These are phyloP conservation scores for Ustilago lituana DNA, from an alignment of 1,284 basidiomycete genomes.

Conservation along the genomic window DNA sequence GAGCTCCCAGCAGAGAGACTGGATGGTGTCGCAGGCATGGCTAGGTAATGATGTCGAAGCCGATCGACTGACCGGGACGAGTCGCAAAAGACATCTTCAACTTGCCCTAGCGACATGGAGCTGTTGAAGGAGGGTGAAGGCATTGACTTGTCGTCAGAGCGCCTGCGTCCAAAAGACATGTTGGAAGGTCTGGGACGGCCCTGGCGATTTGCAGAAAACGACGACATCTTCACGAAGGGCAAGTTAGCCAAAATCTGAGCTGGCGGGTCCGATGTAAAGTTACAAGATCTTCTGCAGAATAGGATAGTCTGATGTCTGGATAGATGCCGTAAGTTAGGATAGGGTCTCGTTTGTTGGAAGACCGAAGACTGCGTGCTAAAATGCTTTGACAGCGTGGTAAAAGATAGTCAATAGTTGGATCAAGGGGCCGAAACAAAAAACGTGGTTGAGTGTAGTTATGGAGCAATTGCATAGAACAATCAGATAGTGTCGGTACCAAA, in stretches of 20 bases:
- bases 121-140: conserved; percentile 49
- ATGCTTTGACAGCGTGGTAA: conserved; percentile 11
- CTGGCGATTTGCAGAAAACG: conserved; percentile 38
- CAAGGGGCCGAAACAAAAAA: conserved; percentile 3
- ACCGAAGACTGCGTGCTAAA: too few species aligned
- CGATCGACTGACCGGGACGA: conserved; percentile 26
- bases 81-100: conserved; percentile 45
- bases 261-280: too few species aligned
- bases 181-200: conserved; percentile 34
- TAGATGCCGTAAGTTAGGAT: too few species aligned
- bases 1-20: conserved; percentile 26
- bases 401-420: conserved; percentile 7
- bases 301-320: too few species aligned
- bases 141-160: conserved; percentile 39
- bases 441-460: neutral
- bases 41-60: conserved; percentile 29
- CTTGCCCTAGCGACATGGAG: conserved; percentile 38
- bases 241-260: too few species aligned
- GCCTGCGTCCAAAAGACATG: conserved; percentile 23
- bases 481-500: neutral
- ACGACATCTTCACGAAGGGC: conserved; percentile 9
- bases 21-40: conserved; percentile 28
- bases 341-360: too few species aligned
- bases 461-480: too few species aligned
- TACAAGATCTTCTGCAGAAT: too few species aligned